Base-by-base conservation (phyloP, 768 basidiomycete species). In the Crucibulum laeve region DNA sequence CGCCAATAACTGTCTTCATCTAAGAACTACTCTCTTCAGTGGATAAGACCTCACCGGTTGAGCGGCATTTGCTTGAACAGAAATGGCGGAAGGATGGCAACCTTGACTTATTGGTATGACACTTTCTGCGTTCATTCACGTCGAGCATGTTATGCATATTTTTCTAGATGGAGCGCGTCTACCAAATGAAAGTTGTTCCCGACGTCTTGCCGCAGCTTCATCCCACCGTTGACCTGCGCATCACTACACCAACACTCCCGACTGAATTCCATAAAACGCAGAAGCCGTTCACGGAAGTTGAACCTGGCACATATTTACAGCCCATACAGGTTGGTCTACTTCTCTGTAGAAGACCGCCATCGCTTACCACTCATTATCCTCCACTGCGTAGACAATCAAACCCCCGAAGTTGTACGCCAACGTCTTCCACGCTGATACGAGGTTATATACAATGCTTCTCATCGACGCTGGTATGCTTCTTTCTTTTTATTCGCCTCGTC, bases 131-230 rank as follows among this genome's bases (percentile, higher is more conserved):
- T 15, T 40, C 8, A 3, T n/a, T 40, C 24, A 19, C 18, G 6
- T 26, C 23, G 15, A 8, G 17, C 22, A 42, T 40, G 24, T 13
- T n/a, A 30, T 41, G 7, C 14, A 8, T 21, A 47, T 6, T 30
- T 15, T 23, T 23, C 5, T 56, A 93, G 87, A 96, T 96, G 91
- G 89, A 96, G 58, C 86, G 94, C 57, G 57, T 98, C 35, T 74
- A 91, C 53, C 89, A 93, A 65, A 91, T 96, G 91, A 67, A 83
- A 39, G 83, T 98, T 45, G 72, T 96, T 2, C 94, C 95, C 0
- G 95, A 99, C 56, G 67, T 94, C 8, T 60, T 97, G 14, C 80
- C 88, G 1, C 68, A 68, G 26, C 57, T 95, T 5, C 77, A 74
- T 40, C 91, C 91, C 0, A 77, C 79, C 14, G 55, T 91, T 26